These are phyloP conservation scores for Myochromella boudieri DNA, from an alignment of 768 basidiomycete species.

Conservation along the genomic window DNA sequence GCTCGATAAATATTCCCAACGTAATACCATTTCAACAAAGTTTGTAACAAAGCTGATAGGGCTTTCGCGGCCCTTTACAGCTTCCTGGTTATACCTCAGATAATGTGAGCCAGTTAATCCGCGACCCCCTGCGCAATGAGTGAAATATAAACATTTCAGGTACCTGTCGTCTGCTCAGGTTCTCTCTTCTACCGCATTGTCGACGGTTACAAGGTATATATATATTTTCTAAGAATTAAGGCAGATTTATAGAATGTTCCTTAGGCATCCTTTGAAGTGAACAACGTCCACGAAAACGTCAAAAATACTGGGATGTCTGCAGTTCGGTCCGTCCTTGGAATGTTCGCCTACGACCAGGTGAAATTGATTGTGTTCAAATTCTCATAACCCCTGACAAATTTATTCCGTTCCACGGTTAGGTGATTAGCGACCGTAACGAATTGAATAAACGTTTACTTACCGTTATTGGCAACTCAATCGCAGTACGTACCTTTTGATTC, in stretches of 20 bases:
- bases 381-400: neutral
- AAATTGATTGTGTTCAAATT: neutral
- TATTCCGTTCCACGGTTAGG: conserved; percentile 22
- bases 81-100: conserved; percentile 34
- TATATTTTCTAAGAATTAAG: neutral
- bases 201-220: conserved; percentile 44
- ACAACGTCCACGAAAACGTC: conserved; percentile 48
- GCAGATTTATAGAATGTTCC: neutral
- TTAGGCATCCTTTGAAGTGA: conserved; percentile 49
- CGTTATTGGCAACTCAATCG: conserved; percentile 49
- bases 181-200: conserved; percentile 53
- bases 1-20: conserved; percentile 44
- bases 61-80: conserved; percentile 10
- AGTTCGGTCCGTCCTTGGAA: conserved; percentile 52
- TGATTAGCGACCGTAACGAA: conserved; percentile 55
- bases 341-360: conserved; percentile 48
- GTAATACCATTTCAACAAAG: conserved; percentile 21
- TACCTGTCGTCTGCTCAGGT: conserved; percentile 52
- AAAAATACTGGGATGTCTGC: conserved; percentile 54
- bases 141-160: no score
- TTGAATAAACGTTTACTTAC: conserved; percentile 46
- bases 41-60: neutral
- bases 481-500: conserved; percentile 25
- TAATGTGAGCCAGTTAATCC: conserved; percentile 27
- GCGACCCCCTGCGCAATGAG: no score